Percentiles rank a stretch among this genome's conserved stretches.
Evolutionary conservation across 2,329 filamentous ascomycete species (phyloP).

Genomic region (Fusarium miscanthi): DNA sequence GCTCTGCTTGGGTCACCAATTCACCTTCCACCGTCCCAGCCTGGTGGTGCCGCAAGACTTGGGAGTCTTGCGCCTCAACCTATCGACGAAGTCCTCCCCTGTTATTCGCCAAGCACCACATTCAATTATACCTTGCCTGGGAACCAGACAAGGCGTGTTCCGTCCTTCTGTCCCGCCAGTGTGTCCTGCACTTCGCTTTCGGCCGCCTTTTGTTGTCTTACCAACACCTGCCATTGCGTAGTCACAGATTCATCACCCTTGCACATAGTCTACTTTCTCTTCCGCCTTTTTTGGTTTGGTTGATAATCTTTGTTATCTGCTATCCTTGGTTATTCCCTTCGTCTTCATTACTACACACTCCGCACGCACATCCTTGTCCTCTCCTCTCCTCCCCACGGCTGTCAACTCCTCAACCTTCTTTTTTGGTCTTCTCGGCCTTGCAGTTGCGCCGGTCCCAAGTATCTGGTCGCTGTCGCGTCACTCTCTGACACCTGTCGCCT

Average conservation of each 20-base stretch:
- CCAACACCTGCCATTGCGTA: slow-evolving; percentile 28
- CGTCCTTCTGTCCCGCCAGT: not conserved
- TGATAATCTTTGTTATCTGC: slow-evolving; percentile 26
- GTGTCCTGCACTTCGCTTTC: slow-evolving; percentile 15
- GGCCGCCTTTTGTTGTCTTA: slow-evolving; percentile 34
- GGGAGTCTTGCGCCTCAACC: not conserved
- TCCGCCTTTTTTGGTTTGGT: slow-evolving; percentile 19
- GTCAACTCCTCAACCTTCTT: slow-evolving; percentile 15
- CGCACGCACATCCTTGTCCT: slow-evolving; percentile 3
- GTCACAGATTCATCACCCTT: slow-evolving; percentile 27
- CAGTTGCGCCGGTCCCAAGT: slow-evolving; percentile 31
- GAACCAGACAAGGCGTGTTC: slow-evolving; percentile 22
- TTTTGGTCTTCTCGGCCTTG: slow-evolving; percentile 19
- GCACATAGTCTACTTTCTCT: slow-evolving; percentile 10
- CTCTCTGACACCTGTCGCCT: slow-evolving; percentile 37
- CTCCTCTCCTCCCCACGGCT: not conserved
- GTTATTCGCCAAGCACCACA: slow-evolving; percentile 31
- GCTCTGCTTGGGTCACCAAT: slow-evolving; percentile 17
- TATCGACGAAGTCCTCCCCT: slow-evolving; percentile 30
- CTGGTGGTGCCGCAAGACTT: slow-evolving; percentile 33
- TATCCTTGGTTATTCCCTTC: slow-evolving; percentile 21
- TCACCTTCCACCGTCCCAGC: slow-evolving; percentile 27
- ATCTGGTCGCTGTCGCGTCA: slow-evolving; percentile 38
- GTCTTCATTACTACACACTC: not conserved
- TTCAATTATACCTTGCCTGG: slow-evolving; percentile 18